Percentiles rank a stretch among this genome's conserved stretches.
These are phyloP conservation scores for Candida ortonii DNA, from an alignment of 805 yeast species.

Conservation along the genomic window DNA sequence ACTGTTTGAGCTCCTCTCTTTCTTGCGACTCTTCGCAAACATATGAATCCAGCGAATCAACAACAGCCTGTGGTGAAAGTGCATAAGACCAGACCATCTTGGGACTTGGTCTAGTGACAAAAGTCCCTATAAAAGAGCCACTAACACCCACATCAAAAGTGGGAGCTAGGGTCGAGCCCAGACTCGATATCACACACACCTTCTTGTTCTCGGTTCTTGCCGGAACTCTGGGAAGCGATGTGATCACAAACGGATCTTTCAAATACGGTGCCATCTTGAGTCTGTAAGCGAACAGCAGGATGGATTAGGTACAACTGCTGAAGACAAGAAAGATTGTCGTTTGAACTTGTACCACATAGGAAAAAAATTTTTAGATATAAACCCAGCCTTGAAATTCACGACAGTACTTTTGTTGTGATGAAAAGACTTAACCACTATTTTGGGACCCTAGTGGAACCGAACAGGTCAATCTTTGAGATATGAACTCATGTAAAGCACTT, in stretches of 20 bases:
- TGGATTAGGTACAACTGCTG: too few relatives aligned
- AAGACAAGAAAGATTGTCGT: too few relatives aligned
- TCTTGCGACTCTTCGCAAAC: conserved; percentile 20
- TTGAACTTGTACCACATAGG: too few relatives aligned
- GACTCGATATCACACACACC: conserved; percentile 27
- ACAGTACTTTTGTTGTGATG: conserved; percentile 5
- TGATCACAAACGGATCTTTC: conserved; percentile 32
- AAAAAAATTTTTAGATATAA: conserved; percentile 5
- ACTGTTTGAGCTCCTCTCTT: conserved; percentile 22
- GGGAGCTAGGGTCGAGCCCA: conserved; percentile 30
- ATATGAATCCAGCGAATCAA: conserved; percentile 41
- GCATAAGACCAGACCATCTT: conserved; percentile 54
- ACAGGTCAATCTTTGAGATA: too few relatives aligned
- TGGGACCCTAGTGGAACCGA: too few relatives aligned
- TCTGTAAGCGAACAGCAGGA: too few relatives aligned
- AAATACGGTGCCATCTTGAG: conserved; percentile 11
- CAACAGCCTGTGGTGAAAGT: conserved; percentile 44
- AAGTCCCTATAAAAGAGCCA: conserved; percentile 51
- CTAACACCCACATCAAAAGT: conserved; percentile 51
- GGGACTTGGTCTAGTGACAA: conserved; percentile 55
- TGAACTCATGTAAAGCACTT: too few relatives aligned
- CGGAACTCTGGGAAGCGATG: conserved; percentile 33
- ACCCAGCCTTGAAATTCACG: conserved; percentile 8
- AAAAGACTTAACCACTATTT: too few relatives aligned
- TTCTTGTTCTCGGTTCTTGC: conserved; percentile 20